A percentile compares a stretch with the other conserved stretches of the same genome.
Conservation (phyloP, 352 stramenopile genomes). For the Globisporangium echinulatum region DNA sequence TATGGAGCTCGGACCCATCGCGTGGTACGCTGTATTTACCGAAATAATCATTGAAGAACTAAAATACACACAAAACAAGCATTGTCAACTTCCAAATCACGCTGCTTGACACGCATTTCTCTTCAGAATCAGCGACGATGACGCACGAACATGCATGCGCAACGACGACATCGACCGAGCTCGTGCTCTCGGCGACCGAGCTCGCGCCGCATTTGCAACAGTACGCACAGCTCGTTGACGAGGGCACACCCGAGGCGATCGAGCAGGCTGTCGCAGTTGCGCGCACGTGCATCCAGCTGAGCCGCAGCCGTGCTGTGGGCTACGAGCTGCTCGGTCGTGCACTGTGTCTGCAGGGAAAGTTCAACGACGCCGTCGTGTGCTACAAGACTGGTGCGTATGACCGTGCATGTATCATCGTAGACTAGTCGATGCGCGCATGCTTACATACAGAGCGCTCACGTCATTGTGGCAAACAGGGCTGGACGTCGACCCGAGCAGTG, state of each 20-base stretch:
- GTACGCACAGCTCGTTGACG: slow-evolving; percentile 26
- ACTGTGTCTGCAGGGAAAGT: slow-evolving; percentile 24
- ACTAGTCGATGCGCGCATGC: background rate
- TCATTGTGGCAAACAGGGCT: slow-evolving; percentile 25
- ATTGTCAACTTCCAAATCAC: too few relatives aligned
- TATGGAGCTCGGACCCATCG: background rate
- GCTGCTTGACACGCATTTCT: too few relatives aligned
- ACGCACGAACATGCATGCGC: background rate
- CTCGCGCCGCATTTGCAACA: slow-evolving; percentile 5
- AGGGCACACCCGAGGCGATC: slow-evolving; percentile 13
- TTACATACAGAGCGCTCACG: background rate
- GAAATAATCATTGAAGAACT: too few relatives aligned
- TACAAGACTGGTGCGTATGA: slow-evolving; percentile 38
- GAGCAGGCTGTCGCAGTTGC: slow-evolving; percentile 25
- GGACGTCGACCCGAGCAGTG: slow-evolving; percentile 25
- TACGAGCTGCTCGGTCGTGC: slow-evolving; percentile 33
- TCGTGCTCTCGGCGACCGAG: background rate
- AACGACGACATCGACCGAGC: too few relatives aligned
- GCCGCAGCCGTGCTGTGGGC: slow-evolving; percentile 15
- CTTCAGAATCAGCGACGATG: background rate
- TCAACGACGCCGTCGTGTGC: slow-evolving; percentile 33
- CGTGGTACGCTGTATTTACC: too few relatives aligned
- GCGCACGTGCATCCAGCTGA: slow-evolving; percentile 17
- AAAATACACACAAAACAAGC: too few relatives aligned
- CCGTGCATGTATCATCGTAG: background rate